Evolutionary conservation across 441 rosid species (phyloP).

Genomic region (Eutrema salsugineum): DNA sequence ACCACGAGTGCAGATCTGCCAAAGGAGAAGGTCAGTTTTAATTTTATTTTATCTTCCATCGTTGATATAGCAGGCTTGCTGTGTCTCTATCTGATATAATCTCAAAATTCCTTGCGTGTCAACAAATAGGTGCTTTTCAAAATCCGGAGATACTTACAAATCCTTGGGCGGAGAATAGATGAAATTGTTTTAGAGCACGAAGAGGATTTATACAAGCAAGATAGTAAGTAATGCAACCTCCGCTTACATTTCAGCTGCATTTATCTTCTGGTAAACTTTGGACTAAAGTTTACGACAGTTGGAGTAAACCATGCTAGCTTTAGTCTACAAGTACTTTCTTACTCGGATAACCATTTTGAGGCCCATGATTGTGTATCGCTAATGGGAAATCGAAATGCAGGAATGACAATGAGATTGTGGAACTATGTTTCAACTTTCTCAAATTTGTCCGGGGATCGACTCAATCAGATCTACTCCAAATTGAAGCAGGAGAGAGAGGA

Average conservation of each 20-base stretch:
- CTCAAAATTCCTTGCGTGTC: not conserved
- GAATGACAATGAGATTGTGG: constrained; percentile 89
- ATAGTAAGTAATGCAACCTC: constrained; percentile 53
- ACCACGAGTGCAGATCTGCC: constrained; percentile 97
- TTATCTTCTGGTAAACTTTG: not conserved
- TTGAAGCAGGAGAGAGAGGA: constrained; percentile 78
- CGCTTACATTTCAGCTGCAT: not conserved
- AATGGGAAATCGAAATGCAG: constrained; percentile 38
- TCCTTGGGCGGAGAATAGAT: constrained; percentile 84
- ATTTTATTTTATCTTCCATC: not conserved
- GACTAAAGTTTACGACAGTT: not conserved
- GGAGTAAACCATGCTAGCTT: not conserved
- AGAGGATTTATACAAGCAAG: constrained; percentile 70
- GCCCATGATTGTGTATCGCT: not conserved
- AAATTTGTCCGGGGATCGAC: constrained; percentile 86
- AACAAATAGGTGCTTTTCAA: constrained; percentile 75
- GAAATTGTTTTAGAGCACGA: constrained; percentile 70
- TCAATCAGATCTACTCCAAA: constrained; percentile 89
- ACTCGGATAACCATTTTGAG: not conserved
- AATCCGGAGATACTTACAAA: constrained; percentile 91
- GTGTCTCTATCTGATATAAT: not conserved
- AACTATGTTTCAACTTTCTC: constrained; percentile 95
- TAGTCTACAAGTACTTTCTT: not conserved
- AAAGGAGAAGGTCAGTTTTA: constrained; percentile 64
- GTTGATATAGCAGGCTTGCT: not conserved